Base-by-base conservation (phyloP, 257 asterid species). In the Solanum rostratum region DNA sequence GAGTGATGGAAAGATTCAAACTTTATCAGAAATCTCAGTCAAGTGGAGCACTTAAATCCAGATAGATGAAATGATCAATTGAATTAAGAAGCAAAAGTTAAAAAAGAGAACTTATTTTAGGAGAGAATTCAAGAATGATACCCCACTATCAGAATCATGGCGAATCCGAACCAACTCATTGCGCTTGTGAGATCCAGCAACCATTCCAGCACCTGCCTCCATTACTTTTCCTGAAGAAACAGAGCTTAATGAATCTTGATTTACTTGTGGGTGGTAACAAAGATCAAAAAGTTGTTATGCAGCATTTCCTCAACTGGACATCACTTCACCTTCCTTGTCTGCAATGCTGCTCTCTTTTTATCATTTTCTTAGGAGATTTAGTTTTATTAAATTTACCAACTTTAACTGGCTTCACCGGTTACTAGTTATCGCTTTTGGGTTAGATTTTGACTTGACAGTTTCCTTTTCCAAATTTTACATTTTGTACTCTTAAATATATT, bases 121-220 rank as follows among this genome's bases (percentile, higher is more conserved):
- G 39, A 33, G 45, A 59, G 66, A 59, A n/a, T 59, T 59, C 10
- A 14, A 59, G 66, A n/a, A 59, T 59, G 30, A 59, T 92, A 95
- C 97, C 97, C 84, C 98, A 84, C 92, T 91, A 85, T 93, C 97
- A 86, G 97, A 91, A 85, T 92, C 97, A 84, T 91, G 97, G 81
- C 92, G 94, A 84, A 92, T 91, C 54, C 88, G 84, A 79, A 95
- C 98, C 68, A 95, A 91, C 88, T 95, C 93, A 78, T 93, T 93
- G 83, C 95, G 90, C 83, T 91, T 89, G 90, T 92, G 93, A 24
- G 97, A 95, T 92, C 98, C 98, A 86, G 98, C 98, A 74, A 95
- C 95, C 94, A 95, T 85, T 53, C 98, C 98, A 73, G 89, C 94
- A 88, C 85, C 90, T 55, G 94, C 94, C 87, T 95, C 98, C 98